Conservation (phyloP, 1,284 basidiomycete genomes). For the Mycosarcoma maydis region DNA sequence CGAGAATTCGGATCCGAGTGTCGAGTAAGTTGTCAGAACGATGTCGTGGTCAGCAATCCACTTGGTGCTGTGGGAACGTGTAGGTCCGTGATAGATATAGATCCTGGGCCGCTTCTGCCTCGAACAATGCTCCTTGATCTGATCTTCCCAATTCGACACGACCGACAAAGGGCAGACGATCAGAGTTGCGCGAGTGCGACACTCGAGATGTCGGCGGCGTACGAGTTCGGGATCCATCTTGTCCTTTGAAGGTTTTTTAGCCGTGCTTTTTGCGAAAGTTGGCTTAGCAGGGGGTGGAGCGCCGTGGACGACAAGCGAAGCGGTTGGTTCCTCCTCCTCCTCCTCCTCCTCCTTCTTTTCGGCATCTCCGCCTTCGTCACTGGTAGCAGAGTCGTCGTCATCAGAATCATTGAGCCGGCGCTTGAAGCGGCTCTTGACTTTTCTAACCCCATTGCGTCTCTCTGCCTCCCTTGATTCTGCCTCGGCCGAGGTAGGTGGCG, state of each 20-base stretch:
- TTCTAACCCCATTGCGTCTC: conserved; percentile 5
- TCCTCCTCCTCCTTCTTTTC: conserved; percentile 12
- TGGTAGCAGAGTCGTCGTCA: conserved; percentile 4
- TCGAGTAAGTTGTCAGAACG: conserved; percentile 96
- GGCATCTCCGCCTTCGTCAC: too few species aligned
- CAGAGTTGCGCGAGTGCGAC: conserved; percentile 84
- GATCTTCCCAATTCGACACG: conserved; percentile 98
- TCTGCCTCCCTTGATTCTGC: conserved; percentile 1
- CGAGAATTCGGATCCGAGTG: conserved; percentile 92
- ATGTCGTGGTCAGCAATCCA: conserved; percentile 93
- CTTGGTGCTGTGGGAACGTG: conserved; percentile 82
- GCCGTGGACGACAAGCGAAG: conserved; percentile 33
- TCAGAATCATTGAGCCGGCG: conserved; percentile 15
- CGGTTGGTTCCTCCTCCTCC: conserved; percentile 13
- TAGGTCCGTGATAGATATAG: conserved; percentile 95
- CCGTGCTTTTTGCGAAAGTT: too few species aligned
- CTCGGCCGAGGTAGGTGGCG: background rate
- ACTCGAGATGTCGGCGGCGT: conserved; percentile 54
- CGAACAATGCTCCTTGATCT: conserved; percentile 84
- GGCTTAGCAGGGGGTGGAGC: conserved; percentile 27
- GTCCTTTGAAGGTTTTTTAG: conserved; percentile 77
- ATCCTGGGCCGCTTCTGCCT: conserved; percentile 70
- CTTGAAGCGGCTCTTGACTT: conserved; percentile 7
- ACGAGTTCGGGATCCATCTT: conserved; percentile 69
- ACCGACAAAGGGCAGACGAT: conserved; percentile 96